Percentiles rank a stretch among this genome's conserved stretches.
phyloP scores from a whole-genome alignment of 345 rosid species.

The Sapria himalayana region DNA sequence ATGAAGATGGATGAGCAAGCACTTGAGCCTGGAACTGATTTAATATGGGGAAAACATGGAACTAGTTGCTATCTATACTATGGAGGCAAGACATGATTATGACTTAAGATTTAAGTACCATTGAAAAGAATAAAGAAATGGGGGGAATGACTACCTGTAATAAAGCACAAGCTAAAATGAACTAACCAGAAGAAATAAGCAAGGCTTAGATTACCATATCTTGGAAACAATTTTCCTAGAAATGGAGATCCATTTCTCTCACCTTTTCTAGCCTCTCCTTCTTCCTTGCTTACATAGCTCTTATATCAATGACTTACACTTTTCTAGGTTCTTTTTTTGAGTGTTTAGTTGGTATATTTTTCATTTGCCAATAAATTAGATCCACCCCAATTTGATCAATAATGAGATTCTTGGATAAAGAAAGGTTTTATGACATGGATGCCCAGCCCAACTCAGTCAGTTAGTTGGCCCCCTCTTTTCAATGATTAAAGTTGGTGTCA shows the following conservation, averaged over 20 bases:
- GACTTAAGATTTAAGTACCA: not conserved
- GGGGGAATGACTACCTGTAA: constrained; percentile 2
- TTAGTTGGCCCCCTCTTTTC: too few relatives aligned
- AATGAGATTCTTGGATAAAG: not conserved
- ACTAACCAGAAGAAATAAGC: not conserved
- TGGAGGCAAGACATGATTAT: not conserved
- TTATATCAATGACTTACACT: too few relatives aligned
- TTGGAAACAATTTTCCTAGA: too few relatives aligned
- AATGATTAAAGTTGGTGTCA: too few relatives aligned
- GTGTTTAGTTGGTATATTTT: not conserved
- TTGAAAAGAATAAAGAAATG: constrained; percentile 1
- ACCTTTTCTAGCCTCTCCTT: not conserved
- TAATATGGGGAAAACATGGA: too few relatives aligned
- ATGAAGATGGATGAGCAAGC: too few relatives aligned
- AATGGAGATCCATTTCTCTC: too few relatives aligned
- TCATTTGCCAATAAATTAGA: not conserved
- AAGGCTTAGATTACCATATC: too few relatives aligned
- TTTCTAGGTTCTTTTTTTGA: too few relatives aligned
- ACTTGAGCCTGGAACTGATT: too few relatives aligned
- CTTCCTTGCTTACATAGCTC: not conserved
- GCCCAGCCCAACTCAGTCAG: constrained; percentile 1
- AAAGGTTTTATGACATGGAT: not conserved
- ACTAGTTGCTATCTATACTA: too few relatives aligned
- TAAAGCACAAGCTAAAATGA: constrained; percentile 1
- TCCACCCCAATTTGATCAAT: not conserved